Base-by-base conservation (phyloP, 164 flowering plant genomes). In the Euptelea pleiosperma region DNA sequence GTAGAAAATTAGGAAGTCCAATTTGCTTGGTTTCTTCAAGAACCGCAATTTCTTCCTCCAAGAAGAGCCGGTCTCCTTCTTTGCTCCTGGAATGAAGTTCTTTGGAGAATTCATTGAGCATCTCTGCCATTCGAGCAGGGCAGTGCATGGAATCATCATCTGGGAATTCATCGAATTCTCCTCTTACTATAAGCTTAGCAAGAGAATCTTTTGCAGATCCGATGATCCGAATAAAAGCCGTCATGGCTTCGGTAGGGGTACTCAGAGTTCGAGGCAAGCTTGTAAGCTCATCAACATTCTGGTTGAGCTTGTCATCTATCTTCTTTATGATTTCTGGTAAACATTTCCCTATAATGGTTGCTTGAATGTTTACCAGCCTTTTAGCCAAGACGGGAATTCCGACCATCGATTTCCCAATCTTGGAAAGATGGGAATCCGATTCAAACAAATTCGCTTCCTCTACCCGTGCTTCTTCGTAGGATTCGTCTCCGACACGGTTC, bases 401-500 rank as follows among this genome's bases (percentile, higher is more conserved):
- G 0, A 56, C 60, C 6, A 56, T 56, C 1, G 45, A 37, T 25
- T 39, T 58, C 11, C 45, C 42, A 6, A 47, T 33, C 19, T 33
- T 47, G 8, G 42, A 58, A 9, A 58, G 30, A 0, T 41, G 36
- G 10, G 60, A 48, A 4, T 56, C 48, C 0, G 48, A 26, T n/a
- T 56, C 35, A 41, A 40, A 56, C 25, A 41, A 12, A 6, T 3
- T n/a, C 0, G 46, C 49, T 16, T 56, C 60, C 37, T 56, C 36
- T 1, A 8, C 30, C 15, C 48, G 16, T 0, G 60, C 60, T 10
- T 40, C 48, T 30, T 41, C 37, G 7, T 56, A 56, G 12, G 47
- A 21, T 19, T 56, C 60, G 4, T 56, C 60, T 2, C 60, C 60
- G 28, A 56, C 29, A 12, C 49, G 39, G 16, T 41, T 56, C 48